Evolutionary conservation across 2,329 filamentous ascomycete genomes (phyloP).

Genomic region (Trichophyton rubrum): DNA sequence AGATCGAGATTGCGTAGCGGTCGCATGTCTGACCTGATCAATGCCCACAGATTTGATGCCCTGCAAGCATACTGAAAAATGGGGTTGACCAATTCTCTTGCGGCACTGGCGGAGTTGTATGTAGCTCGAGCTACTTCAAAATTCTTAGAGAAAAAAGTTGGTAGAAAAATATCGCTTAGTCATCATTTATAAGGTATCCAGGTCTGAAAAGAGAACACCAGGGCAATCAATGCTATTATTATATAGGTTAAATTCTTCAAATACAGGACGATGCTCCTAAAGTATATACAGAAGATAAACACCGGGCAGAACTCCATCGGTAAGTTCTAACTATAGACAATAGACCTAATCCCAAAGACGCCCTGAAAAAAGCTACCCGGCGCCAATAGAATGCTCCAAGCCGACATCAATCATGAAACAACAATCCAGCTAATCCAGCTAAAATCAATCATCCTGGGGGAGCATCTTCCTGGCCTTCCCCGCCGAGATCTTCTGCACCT

Average conservation of each 20-base stretch:
- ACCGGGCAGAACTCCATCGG: not conserved
- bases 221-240: not conserved
- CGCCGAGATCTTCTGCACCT: constrained; percentile 42
- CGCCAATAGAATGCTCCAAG: constrained; percentile 10
- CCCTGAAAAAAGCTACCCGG: not conserved
- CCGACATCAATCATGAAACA: constrained; percentile 11
- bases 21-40: not conserved
- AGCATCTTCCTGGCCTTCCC: not conserved
- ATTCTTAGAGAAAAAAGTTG: not conserved
- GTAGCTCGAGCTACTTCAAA: not conserved
- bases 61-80: not conserved
- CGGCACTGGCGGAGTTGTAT: not conserved
- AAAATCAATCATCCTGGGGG: not conserved
- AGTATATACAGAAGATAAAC: not conserved
- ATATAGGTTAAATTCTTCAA: not conserved
- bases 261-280: not conserved
- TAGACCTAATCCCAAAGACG: not conserved
- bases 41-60: not conserved
- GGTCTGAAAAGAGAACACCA: too few species aligned
- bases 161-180: not conserved
- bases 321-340: not conserved
- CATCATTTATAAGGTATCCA: not conserved
- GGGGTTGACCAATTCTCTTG: not conserved
- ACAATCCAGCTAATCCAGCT: not conserved
- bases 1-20: not conserved